Percentiles rank a stretch among this genome's conserved stretches.
These are phyloP conservation scores for Backusella westeae DNA, from an alignment of 192 early-diverging fungal genomes.

Conservation along the genomic window DNA sequence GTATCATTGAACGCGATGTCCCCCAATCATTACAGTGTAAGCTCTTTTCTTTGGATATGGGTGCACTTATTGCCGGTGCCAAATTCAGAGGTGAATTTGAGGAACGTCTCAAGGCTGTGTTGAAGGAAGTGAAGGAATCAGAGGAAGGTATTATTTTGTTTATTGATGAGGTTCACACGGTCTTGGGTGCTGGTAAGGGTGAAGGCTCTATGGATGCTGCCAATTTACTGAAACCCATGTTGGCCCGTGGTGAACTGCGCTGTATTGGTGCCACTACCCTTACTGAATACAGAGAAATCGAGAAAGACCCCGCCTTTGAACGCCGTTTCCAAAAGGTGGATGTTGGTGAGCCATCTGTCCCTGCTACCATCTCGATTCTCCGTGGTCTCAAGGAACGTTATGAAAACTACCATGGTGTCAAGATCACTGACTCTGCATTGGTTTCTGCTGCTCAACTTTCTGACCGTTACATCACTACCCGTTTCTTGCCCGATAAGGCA, in stretches of 20 bases:
- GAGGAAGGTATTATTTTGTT: conserved; percentile 91
- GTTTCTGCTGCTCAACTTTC: conserved; percentile 69
- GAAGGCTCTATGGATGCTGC: conserved; percentile 87
- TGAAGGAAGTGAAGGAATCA: conserved; percentile 93
- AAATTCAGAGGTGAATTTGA: conserved; percentile 99
- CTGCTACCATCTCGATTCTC: conserved; percentile 74
- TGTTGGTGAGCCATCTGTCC: conserved; percentile 66
- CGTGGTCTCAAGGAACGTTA: conserved; percentile 77
- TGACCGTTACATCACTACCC: conserved; percentile 71
- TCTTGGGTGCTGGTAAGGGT: conserved; percentile 90
- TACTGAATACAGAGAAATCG: conserved; percentile 91
- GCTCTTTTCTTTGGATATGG: conserved; percentile 95
- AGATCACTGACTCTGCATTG: conserved; percentile 70
- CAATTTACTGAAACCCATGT: conserved; percentile 97
- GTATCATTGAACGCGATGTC: conserved; percentile 92
- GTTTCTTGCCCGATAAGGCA: conserved; percentile 79
- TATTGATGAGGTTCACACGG: conserved; percentile 96
- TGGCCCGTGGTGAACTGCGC: conserved; percentile 94
- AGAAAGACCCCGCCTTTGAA: conserved; percentile 77
- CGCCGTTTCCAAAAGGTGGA: conserved; percentile 77
- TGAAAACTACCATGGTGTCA: conserved; percentile 78
- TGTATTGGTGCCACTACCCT: conserved; percentile 97
- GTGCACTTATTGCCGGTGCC: conserved; percentile 88
- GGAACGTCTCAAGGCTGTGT: conserved; percentile 92
- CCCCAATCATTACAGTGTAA: conserved; percentile 79